phyloP scores from a whole-genome alignment of 176 grass and related monocot species.

The Elymus sibiricus region DNA sequence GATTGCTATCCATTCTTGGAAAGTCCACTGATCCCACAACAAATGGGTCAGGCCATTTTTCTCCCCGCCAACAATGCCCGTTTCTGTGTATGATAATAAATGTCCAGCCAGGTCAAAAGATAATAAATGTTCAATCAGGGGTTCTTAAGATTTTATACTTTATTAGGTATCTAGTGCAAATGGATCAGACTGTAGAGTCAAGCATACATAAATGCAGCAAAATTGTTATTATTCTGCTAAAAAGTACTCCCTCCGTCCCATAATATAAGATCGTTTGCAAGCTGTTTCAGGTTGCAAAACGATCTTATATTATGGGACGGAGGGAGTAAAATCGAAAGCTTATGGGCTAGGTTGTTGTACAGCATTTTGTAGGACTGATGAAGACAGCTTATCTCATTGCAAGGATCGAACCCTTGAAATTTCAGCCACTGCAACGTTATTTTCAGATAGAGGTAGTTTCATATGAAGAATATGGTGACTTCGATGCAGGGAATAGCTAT shows the following conservation, averaged over 20 bases:
- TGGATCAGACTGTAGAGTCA: constrained; percentile 9
- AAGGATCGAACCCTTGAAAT: neutral
- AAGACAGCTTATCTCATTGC: neutral
- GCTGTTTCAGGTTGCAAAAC: too few relatives aligned
- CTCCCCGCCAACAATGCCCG: neutral
- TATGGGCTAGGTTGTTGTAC: neutral
- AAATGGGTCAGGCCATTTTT: constrained; percentile 26
- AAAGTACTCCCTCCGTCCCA: too few relatives aligned
- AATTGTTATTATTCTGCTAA: neutral
- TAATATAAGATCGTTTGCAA: too few relatives aligned
- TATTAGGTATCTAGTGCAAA: constrained; percentile 1
- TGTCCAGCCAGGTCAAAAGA: neutral
- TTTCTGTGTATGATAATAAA: constrained; percentile 19
- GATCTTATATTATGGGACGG: too few relatives aligned
- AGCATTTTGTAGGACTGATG: neutral
- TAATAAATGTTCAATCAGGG: constrained; percentile 1
- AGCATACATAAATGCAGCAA: neutral
- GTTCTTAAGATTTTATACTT: constrained; percentile 6
- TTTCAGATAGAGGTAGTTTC: neutral
- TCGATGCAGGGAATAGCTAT: neutral
- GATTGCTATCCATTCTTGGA: constrained; percentile 46
- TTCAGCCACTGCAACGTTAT: neutral
- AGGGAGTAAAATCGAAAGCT: constrained; percentile 22
- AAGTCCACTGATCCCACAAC: constrained; percentile 21
- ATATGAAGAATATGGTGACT: neutral